phyloP scores from a whole-genome alignment of 2,329 filamentous ascomycete species.

The Diplocarpon rosae region DNA sequence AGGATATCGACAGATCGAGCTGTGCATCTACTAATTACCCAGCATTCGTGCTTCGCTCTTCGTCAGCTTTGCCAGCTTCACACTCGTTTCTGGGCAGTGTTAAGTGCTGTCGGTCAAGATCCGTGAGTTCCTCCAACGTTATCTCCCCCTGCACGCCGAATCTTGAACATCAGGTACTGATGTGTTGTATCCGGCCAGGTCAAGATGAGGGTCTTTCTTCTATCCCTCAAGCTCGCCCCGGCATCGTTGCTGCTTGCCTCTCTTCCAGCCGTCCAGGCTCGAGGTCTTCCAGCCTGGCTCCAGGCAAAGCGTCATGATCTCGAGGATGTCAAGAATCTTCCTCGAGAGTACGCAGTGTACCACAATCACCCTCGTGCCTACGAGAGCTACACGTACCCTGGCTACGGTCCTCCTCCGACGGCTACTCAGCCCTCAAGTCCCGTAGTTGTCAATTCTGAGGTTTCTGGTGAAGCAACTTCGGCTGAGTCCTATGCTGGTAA shows the following conservation, averaged over 20 bases:
- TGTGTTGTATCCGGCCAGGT: conserved; percentile 7
- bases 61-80: conserved; percentile 8
- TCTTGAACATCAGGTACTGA: too few relatives aligned
- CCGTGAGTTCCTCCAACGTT: background rate
- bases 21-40: conserved; percentile 5
- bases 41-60: conserved; percentile 9
- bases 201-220: conserved; percentile 20
- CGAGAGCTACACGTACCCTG: conserved; percentile 20
- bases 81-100: conserved; percentile 9
- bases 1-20: conserved; percentile 8
- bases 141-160: too few relatives aligned
- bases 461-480: background rate
- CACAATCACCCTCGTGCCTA: conserved; percentile 7
- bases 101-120: background rate
- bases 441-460: too few relatives aligned
- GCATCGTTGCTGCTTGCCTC: conserved; percentile 13
- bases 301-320: conserved; percentile 12
- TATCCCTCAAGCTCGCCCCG: conserved; percentile 12
- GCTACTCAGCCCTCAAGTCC: background rate
- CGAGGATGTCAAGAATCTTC: conserved; percentile 9
- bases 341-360: conserved; percentile 21
- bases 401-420: conserved; percentile 23
- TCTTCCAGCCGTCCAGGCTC: conserved; percentile 12
- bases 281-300: conserved; percentile 19
- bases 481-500: background rate